Evolutionary conservation across 106 monocot genomes (phyloP), one percentile per base, ranked within the genome.

Genomic region (Dioscorea zingiberensis): DNA sequence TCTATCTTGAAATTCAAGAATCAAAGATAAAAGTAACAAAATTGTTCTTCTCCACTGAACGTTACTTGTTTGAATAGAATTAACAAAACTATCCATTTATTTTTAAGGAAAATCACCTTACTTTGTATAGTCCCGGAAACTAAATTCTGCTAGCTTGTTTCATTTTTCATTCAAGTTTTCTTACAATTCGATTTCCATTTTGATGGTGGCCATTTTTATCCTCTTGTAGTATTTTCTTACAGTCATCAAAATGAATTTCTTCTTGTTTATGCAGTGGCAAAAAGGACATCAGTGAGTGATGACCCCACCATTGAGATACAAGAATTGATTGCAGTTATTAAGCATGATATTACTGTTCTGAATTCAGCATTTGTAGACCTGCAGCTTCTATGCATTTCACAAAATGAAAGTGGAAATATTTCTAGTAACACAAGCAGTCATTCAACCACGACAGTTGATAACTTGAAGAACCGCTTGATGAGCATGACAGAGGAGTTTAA

Each of bases 341-440:
- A 94, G 74, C 85, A 94, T 73, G 94, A 94, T 71, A 94, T 94
- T 28, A 87, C 78, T 65, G 80, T 82, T 71, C 69, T 94, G 61
- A 94, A 90, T 38, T 38, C 38, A 38, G 38, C 38, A 16, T 87
- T 94, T 6, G 84, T 90, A 48, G 94, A 94, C 65, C 76, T 94
- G 67, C 90, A 94, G 64, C 73, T 82, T 44, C 65, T 94, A 21
- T 90, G 87, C 70, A 87, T 85, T 72, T 80, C 94, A 21, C 90
- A 94, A 62, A 85, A 85, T 65, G 77, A 90, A 74, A 82, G 70
- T 65, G 82, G 84, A 9, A 83, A 62, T 69, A 82, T 87, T 38
- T 90, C 90, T 38, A 84, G 55, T 23, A 90, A 94, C 30, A 80
- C 82, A 22, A 87, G 78, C 61, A 94, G 64, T 58, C 94, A 94